Base-by-base conservation (phyloP, 345 rosid genomes). In the Aquilaria sinensis region DNA sequence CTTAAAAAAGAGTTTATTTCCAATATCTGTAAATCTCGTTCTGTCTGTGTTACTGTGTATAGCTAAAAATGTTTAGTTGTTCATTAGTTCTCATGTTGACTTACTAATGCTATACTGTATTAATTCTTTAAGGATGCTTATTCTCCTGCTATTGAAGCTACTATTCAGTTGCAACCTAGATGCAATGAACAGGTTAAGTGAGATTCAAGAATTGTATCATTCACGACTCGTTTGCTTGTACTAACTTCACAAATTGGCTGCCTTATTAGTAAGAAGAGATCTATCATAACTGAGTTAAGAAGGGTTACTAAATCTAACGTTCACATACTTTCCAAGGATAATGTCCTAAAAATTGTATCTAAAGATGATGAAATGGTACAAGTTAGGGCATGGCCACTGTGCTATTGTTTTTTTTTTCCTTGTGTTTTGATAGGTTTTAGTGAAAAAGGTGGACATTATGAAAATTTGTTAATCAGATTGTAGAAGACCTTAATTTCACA, bases 331-430 rank as follows among this genome's bases (percentile, higher is more conserved):
- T 82, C 93, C 29, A 94, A 91, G 78, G 99, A 88, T 43, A 77
- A 76, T 66, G 87, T 90, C 74, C 97, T 97, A 14, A 90, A 91
- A 68, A 70, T 91, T 78, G 99, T 96, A 58, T 75, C 88, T 51
- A 74, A 80, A 10, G 96, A 88, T 76, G 99, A 90, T 69, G 99
- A 94, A 82, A 87, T 94, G 99, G 95, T 94, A 64, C 99, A 85
- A 96, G 99, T 94, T 76, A 77, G 34, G 59, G 16, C 48, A 53
- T 31, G n/a, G 58, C 51, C 43, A 37, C 8, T 37, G 43, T 37
- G 43, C 43, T 37, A 37, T 57, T 30, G 52, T 53, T 66, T 63
- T 70, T 56, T 61, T 29, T 31, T 31, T 14, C 52, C n/a, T 41
- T 32, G 10, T 64, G 2, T 53, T 33, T 67, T 29, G 51, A 34